Evolutionary conservation across 1,284 basidiomycete species (phyloP).

Genomic region (Ceraceosorus bombacis): DNA sequence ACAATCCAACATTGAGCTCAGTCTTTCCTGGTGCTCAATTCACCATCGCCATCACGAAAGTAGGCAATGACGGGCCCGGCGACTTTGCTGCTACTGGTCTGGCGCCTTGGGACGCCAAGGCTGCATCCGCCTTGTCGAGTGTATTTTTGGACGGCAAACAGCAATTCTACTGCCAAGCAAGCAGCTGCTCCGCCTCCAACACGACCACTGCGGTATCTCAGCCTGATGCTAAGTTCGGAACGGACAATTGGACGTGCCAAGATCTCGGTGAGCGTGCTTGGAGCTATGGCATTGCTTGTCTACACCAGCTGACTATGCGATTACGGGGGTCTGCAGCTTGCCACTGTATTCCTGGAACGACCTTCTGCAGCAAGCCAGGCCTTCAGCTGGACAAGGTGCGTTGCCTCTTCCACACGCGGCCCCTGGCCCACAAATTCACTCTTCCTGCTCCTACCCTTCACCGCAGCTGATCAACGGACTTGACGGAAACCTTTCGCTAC

Average conservation of each 20-base stretch:
- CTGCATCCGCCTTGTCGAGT: constrained; percentile 26
- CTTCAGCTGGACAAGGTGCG: constrained; percentile 16
- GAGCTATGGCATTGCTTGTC: no score
- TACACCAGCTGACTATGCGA: no score
- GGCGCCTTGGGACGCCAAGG: constrained; percentile 21
- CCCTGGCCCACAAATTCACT: no score
- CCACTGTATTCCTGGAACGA: constrained; percentile 30
- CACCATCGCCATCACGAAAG: constrained; percentile 30
- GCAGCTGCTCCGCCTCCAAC: constrained; percentile 23
- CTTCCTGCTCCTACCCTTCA: no score
- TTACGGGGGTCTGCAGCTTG: constrained; percentile 11
- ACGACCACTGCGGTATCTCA: constrained; percentile 11
- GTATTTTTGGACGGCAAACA: constrained; percentile 34
- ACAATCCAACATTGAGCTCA: not conserved
- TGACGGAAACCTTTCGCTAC: constrained; percentile 29
- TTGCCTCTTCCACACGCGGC: no score
- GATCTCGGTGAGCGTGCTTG: constrained; percentile 6
- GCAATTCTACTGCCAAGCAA: constrained; percentile 39
- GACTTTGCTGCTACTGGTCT: constrained; percentile 24
- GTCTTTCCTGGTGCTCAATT: constrained; percentile 15
- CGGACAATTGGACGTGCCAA: constrained; percentile 25
- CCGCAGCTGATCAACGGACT: constrained; percentile 20
- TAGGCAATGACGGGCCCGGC: constrained; percentile 16
- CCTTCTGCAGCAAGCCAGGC: constrained; percentile 21
- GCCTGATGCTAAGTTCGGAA: constrained; percentile 15